Evolutionary conservation across 2,329 filamentous ascomycete genomes (phyloP), one percentile per base, ranked within the genome.

Genomic region (Thelonectria olida): DNA sequence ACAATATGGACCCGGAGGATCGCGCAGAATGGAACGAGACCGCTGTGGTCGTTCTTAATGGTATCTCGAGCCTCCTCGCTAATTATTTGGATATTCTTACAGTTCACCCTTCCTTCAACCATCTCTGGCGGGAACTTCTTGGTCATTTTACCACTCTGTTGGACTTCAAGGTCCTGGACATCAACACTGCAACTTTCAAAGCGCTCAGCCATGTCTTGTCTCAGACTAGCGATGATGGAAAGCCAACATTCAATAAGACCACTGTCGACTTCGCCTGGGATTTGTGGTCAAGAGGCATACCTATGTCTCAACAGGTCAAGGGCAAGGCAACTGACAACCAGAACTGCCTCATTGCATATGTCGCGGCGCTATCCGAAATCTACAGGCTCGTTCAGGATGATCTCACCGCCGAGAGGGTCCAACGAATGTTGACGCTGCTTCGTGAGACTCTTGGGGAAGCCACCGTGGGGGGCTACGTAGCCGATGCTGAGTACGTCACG

Each of bases 311-410:
- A 28, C 68, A 65, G 12, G 61, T 52, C 10, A 67, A 64, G 10
- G 61, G 61, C 25, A 82, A 82, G 50, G 76, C 81, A 1, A 78
- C 79, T 2, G 85, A 91, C 63, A 96, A 96, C 67, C 92, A 97
- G 73, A 89, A 90, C 58, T 93, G 92, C 10, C 85, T 95, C n/a
- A 80, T 92, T 27, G 91, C 93, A n/a, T 97, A 97, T 78, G 86
- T 96, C 1, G 85, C 89, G 20, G 85, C 91, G 1, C 85, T 96
- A 39, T 82, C 88, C 57, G 90, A 96, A 68, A 84, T 98, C 1
- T 97, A 97, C 72, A 85, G 88, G 1, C 84, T 97, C 5, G 87
- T 93, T 48, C 84, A 90, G 59, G 78, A 82, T 7, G 84, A 87
- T 15, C 79, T 97, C 19, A 84, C 85, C 9, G 80, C 86, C 0